These are phyloP conservation scores for Psilocybe cyanescens DNA, from an alignment of 768 basidiomycete species.

Conservation along the genomic window DNA sequence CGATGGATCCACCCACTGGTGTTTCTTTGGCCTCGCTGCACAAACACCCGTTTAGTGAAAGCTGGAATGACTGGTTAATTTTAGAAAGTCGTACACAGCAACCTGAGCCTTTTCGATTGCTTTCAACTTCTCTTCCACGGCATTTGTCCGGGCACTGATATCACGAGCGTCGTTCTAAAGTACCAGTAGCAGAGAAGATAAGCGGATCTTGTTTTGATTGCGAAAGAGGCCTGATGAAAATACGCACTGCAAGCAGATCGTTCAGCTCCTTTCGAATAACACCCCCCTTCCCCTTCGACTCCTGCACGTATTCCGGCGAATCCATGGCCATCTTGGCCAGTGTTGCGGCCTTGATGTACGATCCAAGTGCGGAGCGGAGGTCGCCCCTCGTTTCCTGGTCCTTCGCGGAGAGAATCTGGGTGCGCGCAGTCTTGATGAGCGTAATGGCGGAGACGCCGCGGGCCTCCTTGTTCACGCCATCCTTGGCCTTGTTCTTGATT, in stretches of 20 bases:
- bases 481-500: conserved; percentile 49
- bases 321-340: conserved; percentile 63
- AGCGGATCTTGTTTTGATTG: neutral
- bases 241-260: conserved; percentile 67
- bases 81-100: conserved; percentile 30
- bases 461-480: conserved; percentile 51
- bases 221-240: neutral
- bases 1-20: conserved; percentile 66
- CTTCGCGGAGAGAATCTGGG: conserved; percentile 56
- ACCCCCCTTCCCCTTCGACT: conserved; percentile 48
- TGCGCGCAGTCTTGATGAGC: conserved; percentile 66
- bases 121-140: conserved; percentile 51
- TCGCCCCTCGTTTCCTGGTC: conserved; percentile 60
- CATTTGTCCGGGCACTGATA: conserved; percentile 36
- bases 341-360: conserved; percentile 64
- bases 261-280: conserved; percentile 64
- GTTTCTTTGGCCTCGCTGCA: conserved; percentile 36
- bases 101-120: conserved; percentile 40
- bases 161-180: conserved; percentile 42
- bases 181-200: neutral
- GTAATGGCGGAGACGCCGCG: conserved; percentile 62
- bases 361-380: conserved; percentile 60
- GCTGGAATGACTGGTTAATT: neutral
- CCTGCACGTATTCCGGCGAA: conserved; percentile 59
- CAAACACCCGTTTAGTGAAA: conserved; percentile 12